Conservation (phyloP, 2,329 filamentous ascomycete genomes). For the Mollisia scopiformis region DNA sequence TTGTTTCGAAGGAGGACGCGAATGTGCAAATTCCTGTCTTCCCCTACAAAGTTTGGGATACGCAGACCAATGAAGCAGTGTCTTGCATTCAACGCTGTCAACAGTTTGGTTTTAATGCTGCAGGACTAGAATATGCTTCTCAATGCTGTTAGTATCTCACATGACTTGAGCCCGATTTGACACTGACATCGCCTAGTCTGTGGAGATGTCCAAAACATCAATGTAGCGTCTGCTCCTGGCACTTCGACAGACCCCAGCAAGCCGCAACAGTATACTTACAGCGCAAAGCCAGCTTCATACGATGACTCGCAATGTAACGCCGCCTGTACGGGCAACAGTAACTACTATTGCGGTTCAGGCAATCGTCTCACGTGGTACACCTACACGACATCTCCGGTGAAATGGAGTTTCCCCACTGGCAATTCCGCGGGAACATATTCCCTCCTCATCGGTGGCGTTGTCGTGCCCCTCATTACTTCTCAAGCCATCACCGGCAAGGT, state of each 20-base stretch:
- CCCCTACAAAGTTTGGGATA: slow-evolving; percentile 22
- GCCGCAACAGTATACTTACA: slow-evolving; percentile 39
- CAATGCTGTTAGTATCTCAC: slow-evolving; percentile 27
- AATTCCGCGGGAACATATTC: slow-evolving; percentile 59
- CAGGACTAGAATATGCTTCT: slow-evolving; percentile 21
- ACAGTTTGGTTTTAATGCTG: slow-evolving; percentile 24
- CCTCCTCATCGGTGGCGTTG: slow-evolving; percentile 62
- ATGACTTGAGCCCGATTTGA: slow-evolving; percentile 41
- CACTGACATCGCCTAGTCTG: slow-evolving; percentile 19
- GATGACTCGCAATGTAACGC: slow-evolving; percentile 22
- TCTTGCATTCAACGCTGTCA: slow-evolving; percentile 20
- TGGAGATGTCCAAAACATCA: slow-evolving; percentile 23
- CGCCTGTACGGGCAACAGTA: slow-evolving; percentile 20
- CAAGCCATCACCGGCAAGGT: slow-evolving; percentile 62
- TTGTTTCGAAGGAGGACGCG: slow-evolving; percentile 51
- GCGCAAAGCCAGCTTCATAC: slow-evolving; percentile 10
- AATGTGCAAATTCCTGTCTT: slow-evolving; percentile 17
- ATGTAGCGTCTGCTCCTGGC: slow-evolving; percentile 17
- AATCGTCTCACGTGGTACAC: slow-evolving; percentile 25
- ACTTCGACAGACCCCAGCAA: slow-evolving; percentile 20
- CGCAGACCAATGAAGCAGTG: slow-evolving; percentile 10
- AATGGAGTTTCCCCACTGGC: slow-evolving; percentile 52
- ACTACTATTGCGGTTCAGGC: slow-evolving; percentile 23
- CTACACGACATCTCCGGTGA: slow-evolving; percentile 9
- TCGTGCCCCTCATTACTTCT: slow-evolving; percentile 41